Base-by-base conservation (phyloP, 164 flowering plant species). In the Sextonia rubra region DNA sequence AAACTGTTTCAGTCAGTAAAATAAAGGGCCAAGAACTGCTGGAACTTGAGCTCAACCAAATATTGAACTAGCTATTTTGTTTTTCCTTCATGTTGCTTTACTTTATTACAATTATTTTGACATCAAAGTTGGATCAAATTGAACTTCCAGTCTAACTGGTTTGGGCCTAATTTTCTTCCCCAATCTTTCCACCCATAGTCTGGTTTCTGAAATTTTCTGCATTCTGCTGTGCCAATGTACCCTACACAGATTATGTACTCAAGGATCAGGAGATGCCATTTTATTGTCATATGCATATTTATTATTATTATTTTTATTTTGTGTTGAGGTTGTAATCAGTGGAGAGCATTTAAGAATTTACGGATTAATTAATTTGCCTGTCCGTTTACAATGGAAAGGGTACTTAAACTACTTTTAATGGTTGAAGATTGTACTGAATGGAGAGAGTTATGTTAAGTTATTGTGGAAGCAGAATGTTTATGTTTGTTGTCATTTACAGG, bases 401-500 rank as follows among this genome's bases (percentile, higher is more conserved):
- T 37, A 37, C 44, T 37, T 8, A 37, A 37, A 37, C 0, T 37
- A 37, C 44, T 37, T 37, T 37, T 37, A 5, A 9, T 37, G 44
- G 44, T 37, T 37, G 44, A 37, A 37, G 11, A 37, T 37, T 37
- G 44, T 37, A 37, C 2, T 37, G 44, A 37, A 27, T 69, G 12
- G 25, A 27, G 23, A 12, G 20, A 44, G 24, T n/a, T n/a, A 0
- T 66, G 52, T 2, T 37, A 12, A 6, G 9, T 11, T 20, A 66
- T 37, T 37, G 3, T 20, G 48, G 2, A 56, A 24, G 63, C 0
- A 52, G 14, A 52, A 52, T 15, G 20, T 20, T 20, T 29, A 4
- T 69, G 18, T 67, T 76, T 71, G 63, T 25, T 76, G 71, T 12
- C 63, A 29, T 30, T 1, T 83, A 78, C 86, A 94, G 98, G 99